phyloP scores from a whole-genome alignment of 2,329 filamentous ascomycete species.

The Neurospora sp. region DNA sequence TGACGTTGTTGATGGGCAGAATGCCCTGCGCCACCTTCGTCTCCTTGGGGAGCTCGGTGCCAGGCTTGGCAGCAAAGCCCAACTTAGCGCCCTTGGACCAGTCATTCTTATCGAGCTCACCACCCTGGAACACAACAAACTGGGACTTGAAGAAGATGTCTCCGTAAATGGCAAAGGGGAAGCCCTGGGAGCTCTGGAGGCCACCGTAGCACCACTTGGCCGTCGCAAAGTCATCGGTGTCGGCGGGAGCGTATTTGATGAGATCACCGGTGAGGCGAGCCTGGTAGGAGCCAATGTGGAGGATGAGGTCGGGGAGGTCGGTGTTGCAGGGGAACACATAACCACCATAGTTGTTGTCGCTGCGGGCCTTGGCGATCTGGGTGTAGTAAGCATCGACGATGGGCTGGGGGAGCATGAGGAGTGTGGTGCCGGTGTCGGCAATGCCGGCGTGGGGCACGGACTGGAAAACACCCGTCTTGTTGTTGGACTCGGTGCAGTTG shows the following conservation, averaged over 20 bases:
- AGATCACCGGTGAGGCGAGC: slow-evolving; percentile 34
- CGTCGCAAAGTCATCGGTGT: slow-evolving; percentile 42
- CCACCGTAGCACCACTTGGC: slow-evolving; percentile 52
- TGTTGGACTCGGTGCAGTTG: slow-evolving; percentile 39
- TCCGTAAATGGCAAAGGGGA: slow-evolving; percentile 56
- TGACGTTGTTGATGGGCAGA: background rate
- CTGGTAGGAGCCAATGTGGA: slow-evolving; percentile 39
- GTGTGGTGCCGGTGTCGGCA: slow-evolving; percentile 58
- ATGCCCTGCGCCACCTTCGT: background rate
- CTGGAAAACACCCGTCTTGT: slow-evolving; percentile 6
- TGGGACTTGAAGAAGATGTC: slow-evolving; percentile 62
- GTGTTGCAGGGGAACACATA: slow-evolving; percentile 25
- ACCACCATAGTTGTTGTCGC: slow-evolving; percentile 37
- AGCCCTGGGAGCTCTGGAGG: slow-evolving; percentile 48
- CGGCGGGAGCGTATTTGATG: slow-evolving; percentile 35
- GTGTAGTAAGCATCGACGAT: slow-evolving; percentile 48
- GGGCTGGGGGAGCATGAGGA: slow-evolving; percentile 43
- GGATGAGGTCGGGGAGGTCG: slow-evolving; percentile 22
- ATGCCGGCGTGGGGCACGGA: slow-evolving; percentile 38
- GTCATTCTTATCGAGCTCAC: slow-evolving; percentile 20
- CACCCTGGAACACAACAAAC: slow-evolving; percentile 54
- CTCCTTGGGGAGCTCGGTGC: background rate
- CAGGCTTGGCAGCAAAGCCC: slow-evolving; percentile 35
- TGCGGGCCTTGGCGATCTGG: slow-evolving; percentile 37
- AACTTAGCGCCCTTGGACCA: slow-evolving; percentile 20